Evolutionary conservation across 257 asterid species (phyloP), one percentile per base, ranked within the genome.

Genomic region (Phtheirospermum japonicum): DNA sequence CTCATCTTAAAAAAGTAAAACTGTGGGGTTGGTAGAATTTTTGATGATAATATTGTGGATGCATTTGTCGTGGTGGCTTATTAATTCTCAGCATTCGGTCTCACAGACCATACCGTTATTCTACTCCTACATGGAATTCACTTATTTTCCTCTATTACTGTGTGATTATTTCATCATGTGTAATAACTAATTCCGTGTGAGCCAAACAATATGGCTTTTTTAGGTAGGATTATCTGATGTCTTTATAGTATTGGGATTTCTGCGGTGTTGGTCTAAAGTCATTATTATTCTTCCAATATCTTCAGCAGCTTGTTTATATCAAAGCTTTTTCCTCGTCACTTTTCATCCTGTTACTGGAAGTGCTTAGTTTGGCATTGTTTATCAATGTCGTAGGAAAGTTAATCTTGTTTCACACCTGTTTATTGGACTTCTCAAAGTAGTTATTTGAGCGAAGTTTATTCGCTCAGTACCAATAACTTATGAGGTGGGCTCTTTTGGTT

Each of bases 391-490:
- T 42, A 37, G 46, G 48, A 37, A 61, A 13, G 28, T 30, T 39
- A 23, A 40, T 7, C 31, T 40, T 69, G 34, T 52, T 52, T 20
- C 10, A 64, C 61, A 52, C 61, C 69, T 39, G 28, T 9, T 57
- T 0, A 16, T 12, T 31, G 36, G 64, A 43, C 14, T 43, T 65
- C 63, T 16, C 30, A 42, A 32, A 43, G 48, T 52, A 70, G 33
- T 12, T 26, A 40, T 31, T 17, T 43, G 57, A 43, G 33, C 6
- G 54, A 31, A 43, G 31, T 2, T 19, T 56, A 46, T 45, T 34
- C 45, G 6, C n/a, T 31, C 48, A 11, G 20, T 13, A 16, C 51
- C 39, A 57, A 13, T 49, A 54, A 32, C 55, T 31, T 9, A n/a
- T 23, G 28, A 23, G 28, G 28, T 23, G 1, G 1, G 28, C 28